phyloP scores from a whole-genome alignment of 805 yeast species.

The Saturnispora sanitii region DNA sequence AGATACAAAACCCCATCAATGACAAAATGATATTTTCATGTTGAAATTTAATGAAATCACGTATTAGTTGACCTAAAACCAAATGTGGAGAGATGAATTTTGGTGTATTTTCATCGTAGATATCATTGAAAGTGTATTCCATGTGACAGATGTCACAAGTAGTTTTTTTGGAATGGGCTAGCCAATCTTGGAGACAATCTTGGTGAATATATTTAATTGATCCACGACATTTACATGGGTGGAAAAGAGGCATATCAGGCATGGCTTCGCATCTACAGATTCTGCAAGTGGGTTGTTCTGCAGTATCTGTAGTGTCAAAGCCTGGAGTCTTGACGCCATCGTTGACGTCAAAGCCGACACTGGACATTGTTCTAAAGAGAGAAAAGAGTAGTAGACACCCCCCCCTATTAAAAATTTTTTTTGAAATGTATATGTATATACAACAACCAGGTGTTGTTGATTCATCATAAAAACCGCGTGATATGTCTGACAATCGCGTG shows the following conservation, averaged over 20 bases:
- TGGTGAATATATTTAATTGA: constrained; percentile 90
- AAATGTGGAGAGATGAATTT: constrained; percentile 44
- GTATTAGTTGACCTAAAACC: constrained; percentile 30
- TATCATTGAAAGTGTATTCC: constrained; percentile 43
- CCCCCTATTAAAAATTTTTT: too few relatives aligned
- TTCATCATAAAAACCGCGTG: too few relatives aligned
- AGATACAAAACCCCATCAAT: constrained; percentile 12
- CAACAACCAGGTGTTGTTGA: too few relatives aligned
- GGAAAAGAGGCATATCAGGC: constrained; percentile 63
- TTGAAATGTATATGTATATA: too few relatives aligned
- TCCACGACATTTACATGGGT: constrained; percentile 92
- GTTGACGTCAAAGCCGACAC: not conserved
- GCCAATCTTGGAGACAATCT: constrained; percentile 85
- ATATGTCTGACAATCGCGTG: too few relatives aligned
- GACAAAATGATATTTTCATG: constrained; percentile 8
- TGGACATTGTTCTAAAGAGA: not conserved
- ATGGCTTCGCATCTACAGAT: constrained; percentile 93
- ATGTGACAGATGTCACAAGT: constrained; percentile 86
- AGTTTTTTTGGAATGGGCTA: constrained; percentile 52
- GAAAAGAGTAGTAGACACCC: not conserved
- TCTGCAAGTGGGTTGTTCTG: constrained; percentile 58
- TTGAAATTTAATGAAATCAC: constrained; percentile 4
- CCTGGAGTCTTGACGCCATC: not conserved
- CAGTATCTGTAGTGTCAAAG: not conserved
- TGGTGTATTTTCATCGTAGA: constrained; percentile 38